Percentiles rank a stretch among this genome's conserved stretches.
These are phyloP conservation scores for Xylaria sp. DNA, from an alignment of 2,329 filamentous ascomycete species.

Conservation along the genomic window DNA sequence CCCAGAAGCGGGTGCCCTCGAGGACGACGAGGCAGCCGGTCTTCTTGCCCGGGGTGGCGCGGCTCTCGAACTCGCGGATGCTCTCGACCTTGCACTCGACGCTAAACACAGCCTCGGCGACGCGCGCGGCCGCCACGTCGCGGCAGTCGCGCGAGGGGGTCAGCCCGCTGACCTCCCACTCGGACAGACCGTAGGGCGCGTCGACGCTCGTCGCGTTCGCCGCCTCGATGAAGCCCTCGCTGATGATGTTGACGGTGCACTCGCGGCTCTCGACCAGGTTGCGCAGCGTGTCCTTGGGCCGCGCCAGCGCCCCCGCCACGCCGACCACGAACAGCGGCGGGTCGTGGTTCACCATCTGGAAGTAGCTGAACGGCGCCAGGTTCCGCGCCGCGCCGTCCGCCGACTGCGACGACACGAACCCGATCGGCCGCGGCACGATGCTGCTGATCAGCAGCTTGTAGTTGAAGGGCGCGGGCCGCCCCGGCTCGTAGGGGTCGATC, in stretches of 20 bases:
- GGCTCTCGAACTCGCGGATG: slow-evolving; percentile 76
- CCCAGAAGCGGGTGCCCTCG: slow-evolving; percentile 88
- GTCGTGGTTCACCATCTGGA: slow-evolving; percentile 81
- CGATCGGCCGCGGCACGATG: slow-evolving; percentile 81
- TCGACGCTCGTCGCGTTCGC: slow-evolving; percentile 83
- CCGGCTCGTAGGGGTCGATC: slow-evolving; percentile 79
- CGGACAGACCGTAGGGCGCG: slow-evolving; percentile 73
- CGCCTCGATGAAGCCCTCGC: slow-evolving; percentile 82
- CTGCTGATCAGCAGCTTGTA: slow-evolving; percentile 90
- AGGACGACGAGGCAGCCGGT: slow-evolving; percentile 75
- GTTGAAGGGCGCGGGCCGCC: slow-evolving; percentile 70
- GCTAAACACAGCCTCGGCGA: slow-evolving; percentile 80
- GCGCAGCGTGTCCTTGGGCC: slow-evolving; percentile 76
- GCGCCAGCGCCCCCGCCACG: slow-evolving; percentile 46
- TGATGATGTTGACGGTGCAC: slow-evolving; percentile 86
- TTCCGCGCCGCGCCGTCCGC: slow-evolving; percentile 67
- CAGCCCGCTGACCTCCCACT: slow-evolving; percentile 80
- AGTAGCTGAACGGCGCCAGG: slow-evolving; percentile 86
- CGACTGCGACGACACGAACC: slow-evolving; percentile 59
- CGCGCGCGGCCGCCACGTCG: slow-evolving; percentile 70
- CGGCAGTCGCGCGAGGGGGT: slow-evolving; percentile 67
- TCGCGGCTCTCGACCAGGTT: slow-evolving; percentile 74
- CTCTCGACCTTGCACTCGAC: slow-evolving; percentile 80
- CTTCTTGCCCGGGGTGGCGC: slow-evolving; percentile 70
- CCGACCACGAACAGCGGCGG: slow-evolving; percentile 78